Base-by-base conservation (phyloP, 2,329 filamentous ascomycete genomes). In the Venturia nashicola region DNA sequence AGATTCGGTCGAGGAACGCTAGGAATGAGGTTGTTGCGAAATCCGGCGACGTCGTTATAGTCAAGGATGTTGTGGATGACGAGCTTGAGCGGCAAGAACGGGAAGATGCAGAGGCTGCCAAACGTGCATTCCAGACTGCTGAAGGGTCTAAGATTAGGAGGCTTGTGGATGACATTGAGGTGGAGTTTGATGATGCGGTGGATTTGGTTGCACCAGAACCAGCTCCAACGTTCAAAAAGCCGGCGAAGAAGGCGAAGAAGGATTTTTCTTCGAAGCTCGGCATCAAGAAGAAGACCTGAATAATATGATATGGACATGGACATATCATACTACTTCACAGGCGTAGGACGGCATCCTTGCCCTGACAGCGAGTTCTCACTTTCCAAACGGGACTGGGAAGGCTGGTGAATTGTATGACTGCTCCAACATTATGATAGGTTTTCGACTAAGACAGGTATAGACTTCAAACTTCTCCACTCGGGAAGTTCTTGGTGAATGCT, bases 1-100 rank as follows among this genome's bases (percentile, higher is more conserved):
- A 97, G 77, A 97, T 99, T 65, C 82, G 93, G 64, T 93, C 90
- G 62, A 80, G 93, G 67, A 99, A 99, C 76, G 94, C 94, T 8
- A 82, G 91, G 67, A 86, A 94, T 61, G 90, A 96, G 74, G 82
- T 89, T 67, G 88, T 87, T 9, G 84, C 85, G 64, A 84, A 85
- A 70, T 79, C 84, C 3, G 84, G 87, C 64, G 83, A 84, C 23
- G 76, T 79, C 36, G 81, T 84, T 6, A 79, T 81, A 3, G 78
- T 85, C 1, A 77, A 80, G 59, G 85, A 88, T 61, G 80, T 83
- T 59, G 72, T 70, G 27, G 80, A 81, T 60, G 78, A 81, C 64
- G 85, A 87, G 70, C 79, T 81, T 67, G 81, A 83, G 71, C 78
- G 83, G 67, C 83, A 89, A 69, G 91, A 97, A 67, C 81, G 78